phyloP scores from a whole-genome alignment of 2,329 filamentous ascomycete species.

The Aureobasidium lini region DNA sequence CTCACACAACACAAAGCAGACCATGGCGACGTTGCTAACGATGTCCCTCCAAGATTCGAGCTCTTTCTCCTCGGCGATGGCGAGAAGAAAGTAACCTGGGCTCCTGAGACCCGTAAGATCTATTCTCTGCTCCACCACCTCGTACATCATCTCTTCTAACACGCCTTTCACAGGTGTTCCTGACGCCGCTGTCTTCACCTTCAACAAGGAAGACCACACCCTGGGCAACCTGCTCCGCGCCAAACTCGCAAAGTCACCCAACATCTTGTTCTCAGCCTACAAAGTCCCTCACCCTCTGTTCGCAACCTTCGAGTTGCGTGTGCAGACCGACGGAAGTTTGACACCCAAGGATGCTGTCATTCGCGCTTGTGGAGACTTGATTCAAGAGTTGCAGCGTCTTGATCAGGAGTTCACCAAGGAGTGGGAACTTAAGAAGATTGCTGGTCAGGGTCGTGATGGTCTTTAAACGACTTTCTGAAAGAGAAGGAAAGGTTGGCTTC shows the following conservation, averaged over 20 bases:
- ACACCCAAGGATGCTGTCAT: slow-evolving; percentile 85
- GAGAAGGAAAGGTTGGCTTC: too few relatives aligned
- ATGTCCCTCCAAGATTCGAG: slow-evolving; percentile 63
- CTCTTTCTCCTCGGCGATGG: slow-evolving; percentile 79
- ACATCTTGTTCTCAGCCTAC: slow-evolving; percentile 88
- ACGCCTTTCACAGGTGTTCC: slow-evolving; percentile 59
- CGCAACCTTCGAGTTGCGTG: slow-evolving; percentile 59
- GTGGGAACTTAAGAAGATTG: slow-evolving; percentile 82
- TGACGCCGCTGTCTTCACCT: slow-evolving; percentile 88
- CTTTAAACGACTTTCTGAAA: slow-evolving; percentile 11
- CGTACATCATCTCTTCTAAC: not conserved
- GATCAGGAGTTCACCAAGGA: slow-evolving; percentile 88
- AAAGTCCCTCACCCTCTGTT: slow-evolving; percentile 51
- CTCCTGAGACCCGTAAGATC: slow-evolving; percentile 75
- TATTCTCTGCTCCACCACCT: not conserved
- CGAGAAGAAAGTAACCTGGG: slow-evolving; percentile 89
- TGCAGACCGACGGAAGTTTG: slow-evolving; percentile 85
- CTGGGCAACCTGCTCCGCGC: slow-evolving; percentile 83
- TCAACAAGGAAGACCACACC: slow-evolving; percentile 96
- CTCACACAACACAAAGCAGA: slow-evolving; percentile 11
- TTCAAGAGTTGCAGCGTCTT: slow-evolving; percentile 71
- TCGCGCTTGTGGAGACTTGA: slow-evolving; percentile 70
- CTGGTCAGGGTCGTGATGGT: slow-evolving; percentile 24
- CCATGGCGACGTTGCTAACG: slow-evolving; percentile 20
- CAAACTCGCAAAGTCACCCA: slow-evolving; percentile 73